Conservation (phyloP, 140 eudicot species). For the Ambrosia hybrid region DNA sequence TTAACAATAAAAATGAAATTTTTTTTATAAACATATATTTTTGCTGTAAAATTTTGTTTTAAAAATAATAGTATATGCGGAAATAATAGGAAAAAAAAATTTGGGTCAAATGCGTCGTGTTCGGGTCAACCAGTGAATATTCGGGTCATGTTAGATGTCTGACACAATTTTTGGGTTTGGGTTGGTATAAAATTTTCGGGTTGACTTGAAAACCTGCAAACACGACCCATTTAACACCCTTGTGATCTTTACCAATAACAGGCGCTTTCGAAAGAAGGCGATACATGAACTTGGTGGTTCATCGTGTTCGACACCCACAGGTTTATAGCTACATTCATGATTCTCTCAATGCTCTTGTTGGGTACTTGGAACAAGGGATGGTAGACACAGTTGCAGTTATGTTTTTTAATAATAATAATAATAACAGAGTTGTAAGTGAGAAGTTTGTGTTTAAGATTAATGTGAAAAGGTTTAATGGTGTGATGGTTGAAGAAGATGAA, state of each 20-base stretch:
- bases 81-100: no score
- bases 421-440: conserved; percentile 58
- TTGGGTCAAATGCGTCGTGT: no score
- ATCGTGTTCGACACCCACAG: conserved; percentile 80
- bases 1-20: no score
- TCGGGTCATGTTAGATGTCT: no score
- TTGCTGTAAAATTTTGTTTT: no score
- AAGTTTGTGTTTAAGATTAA: conserved; percentile 75
- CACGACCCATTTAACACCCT: neutral
- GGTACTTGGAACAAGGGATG: conserved; percentile 47
- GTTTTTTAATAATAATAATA: conserved; percentile 32
- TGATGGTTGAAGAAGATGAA: conserved; percentile 55
- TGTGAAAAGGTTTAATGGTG: conserved; percentile 53
- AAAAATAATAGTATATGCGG: no score
- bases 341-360: conserved; percentile 57
- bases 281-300: conserved; percentile 85
- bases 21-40: no score
- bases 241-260: conserved; percentile 3
- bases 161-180: no score
- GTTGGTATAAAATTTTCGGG: no score
- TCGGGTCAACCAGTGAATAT: no score
- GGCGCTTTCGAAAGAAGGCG: conserved; percentile 91
- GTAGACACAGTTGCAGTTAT: conserved; percentile 60
- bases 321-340: conserved; percentile 60
- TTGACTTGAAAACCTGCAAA: no score